Base-by-base conservation (phyloP, 116 monocot species). In the Papilionanthe hybrid region DNA sequence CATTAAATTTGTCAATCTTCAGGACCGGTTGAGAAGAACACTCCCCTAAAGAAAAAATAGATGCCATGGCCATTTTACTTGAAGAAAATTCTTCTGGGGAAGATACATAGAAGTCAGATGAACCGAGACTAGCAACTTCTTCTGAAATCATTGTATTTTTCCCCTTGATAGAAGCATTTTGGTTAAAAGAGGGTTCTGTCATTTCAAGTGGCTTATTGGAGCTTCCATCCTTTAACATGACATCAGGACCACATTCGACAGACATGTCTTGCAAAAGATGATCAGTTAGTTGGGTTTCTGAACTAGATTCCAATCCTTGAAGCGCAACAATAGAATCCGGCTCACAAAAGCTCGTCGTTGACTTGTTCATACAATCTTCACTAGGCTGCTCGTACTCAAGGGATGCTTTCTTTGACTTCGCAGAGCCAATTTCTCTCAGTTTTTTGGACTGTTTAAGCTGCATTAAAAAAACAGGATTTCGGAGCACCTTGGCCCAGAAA, bases 401-500 rank as follows among this genome's bases (percentile, higher is more conserved):
- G 68, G 86, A 90, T 66, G 77, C 90, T 63, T 85, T 88, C 80
- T 37, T 80, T 11, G 71, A 20, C 56, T 81, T 75, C 15, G 73
- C 4, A 55, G 84, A 72, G 57, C 32, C 68, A 72, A 80, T 82
- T 15, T 68, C 50, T 45, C 80, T 82, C 29, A 82, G 82, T 37
- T 85, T 80, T 66, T 86, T 88, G 57, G 76, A 79, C 53, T 83
- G 48, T 75, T 78, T 90, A n/a, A 89, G 81, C 27, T 72, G 83
- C 1, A 72, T 69, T 25, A 90, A 63, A 42, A 93, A 86, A 10
- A 13, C 72, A 30, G 91, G 90, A 79, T 89, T 90, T 25, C 78
- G 82, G 27, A 93, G 78, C 30, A 89, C 72, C 82, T 89, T 91
- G 11, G 83, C 91, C 85, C 88, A 79, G 88, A 93, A 93, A 43